Conservation (phyloP, 2,329 filamentous ascomycete genomes). For the Cercospora citrullina region DNA sequence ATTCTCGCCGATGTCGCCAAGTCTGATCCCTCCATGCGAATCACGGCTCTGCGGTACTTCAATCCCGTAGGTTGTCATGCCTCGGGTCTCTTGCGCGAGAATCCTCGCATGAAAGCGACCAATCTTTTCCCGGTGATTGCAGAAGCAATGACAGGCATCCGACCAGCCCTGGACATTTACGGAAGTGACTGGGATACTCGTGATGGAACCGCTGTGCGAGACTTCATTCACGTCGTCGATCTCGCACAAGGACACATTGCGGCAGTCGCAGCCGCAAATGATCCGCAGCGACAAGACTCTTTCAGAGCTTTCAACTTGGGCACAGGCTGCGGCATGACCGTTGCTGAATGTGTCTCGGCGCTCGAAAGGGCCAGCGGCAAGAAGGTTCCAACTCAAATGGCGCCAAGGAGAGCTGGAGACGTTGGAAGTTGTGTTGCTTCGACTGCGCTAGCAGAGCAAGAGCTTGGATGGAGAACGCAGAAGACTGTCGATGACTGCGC, state of each 20-base stretch:
- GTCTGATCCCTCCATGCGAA: constrained; percentile 62
- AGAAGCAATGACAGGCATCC: constrained; percentile 59
- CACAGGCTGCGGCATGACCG: constrained; percentile 46
- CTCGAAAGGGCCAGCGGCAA: constrained; percentile 41
- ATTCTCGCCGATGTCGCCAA: constrained; percentile 61
- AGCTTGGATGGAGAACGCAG: constrained; percentile 18
- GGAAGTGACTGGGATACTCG: constrained; percentile 65
- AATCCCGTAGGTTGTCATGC: constrained; percentile 67
- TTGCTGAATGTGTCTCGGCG: constrained; percentile 45
- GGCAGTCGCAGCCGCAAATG: constrained; percentile 47
- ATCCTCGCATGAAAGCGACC: constrained; percentile 61
- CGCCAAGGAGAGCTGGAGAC: constrained; percentile 44
- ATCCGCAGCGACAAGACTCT: constrained; percentile 35
- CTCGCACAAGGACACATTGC: constrained; percentile 65
- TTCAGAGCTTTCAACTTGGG: constrained; percentile 47
- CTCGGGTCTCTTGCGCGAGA: constrained; percentile 64
- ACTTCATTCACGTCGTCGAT: constrained; percentile 52
- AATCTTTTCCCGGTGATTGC: constrained; percentile 66
- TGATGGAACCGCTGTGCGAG: constrained; percentile 66
- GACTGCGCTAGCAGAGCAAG: constrained; percentile 4
- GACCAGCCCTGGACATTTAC: constrained; percentile 59
- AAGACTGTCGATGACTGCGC: constrained; percentile 17
- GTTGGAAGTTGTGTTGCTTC: constrained; percentile 30
- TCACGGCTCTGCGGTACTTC: constrained; percentile 66
- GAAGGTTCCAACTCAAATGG: constrained; percentile 41